Base-by-base conservation (phyloP, 2,329 filamentous ascomycete species). In the Emmonsia crescens region DNA sequence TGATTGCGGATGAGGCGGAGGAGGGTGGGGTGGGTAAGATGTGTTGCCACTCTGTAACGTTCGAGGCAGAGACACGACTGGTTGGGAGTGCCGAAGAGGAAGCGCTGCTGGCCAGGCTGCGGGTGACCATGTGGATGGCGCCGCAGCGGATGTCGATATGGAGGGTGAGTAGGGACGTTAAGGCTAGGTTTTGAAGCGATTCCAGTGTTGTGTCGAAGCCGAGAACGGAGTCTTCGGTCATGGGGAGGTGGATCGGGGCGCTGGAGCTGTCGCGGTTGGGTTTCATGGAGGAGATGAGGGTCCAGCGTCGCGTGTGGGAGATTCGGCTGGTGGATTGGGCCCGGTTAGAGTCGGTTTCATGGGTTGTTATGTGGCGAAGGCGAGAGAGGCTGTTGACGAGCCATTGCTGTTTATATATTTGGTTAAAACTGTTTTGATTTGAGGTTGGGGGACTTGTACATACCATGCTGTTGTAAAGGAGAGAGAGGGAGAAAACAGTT, bases 381-480 rank as follows among this genome's bases (percentile, higher is more conserved):
- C 89, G 82, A n/a, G 82, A 79, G 49, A 96, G 85, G 76, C 93
- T 94, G 67, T 87, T 87, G 24, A 89, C 86, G 42, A 99, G 84
- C 94, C 94, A 99, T 79, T 95, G 94, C 78, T 80, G 62, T 57
- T 51, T 16, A 51, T 27, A 51, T 27, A 6, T 24, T 19, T 21
- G 27, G 57, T 68, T 59, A 69, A 67, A 57, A 54, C 62, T 2
- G 55, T 59, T 44, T 29, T 55, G 21, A 29, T 46, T 19, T 5
- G n/a, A 12, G 24, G 8, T 54, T 19, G 3, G 1, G 14, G 12
- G 1, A 33, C 16, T 24, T 46, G 21, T 48, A 66, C 73, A 66
- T 68, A 79, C 77, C 91, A 97, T 96, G 78, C 92, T 96, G 57
- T 92, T 96, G 74, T 96, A 95, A 42, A 99, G 79, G 46, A 96